Percentiles rank a stretch among this genome's conserved stretches.
phyloP scores from a whole-genome alignment of 2,329 filamentous ascomycete genomes.

The Hypoxylon sp. region DNA sequence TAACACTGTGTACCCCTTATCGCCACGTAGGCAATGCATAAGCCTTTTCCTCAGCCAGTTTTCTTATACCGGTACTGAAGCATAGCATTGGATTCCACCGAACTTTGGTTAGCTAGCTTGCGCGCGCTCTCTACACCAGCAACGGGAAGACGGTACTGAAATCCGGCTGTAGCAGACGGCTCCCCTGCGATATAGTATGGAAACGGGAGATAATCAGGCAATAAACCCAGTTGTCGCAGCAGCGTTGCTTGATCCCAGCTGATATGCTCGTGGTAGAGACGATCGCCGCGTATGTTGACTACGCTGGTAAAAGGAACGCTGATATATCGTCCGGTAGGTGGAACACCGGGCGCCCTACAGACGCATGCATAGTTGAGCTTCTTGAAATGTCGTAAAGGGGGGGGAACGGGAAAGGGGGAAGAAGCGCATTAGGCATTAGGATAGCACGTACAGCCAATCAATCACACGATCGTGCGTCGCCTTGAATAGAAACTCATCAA shows the following conservation, averaged over 20 bases:
- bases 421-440: neutral
- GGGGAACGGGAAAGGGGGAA: neutral
- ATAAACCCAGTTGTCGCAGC: constrained; percentile 69
- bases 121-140: constrained; percentile 65
- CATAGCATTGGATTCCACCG: constrained; percentile 68
- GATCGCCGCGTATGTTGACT: constrained; percentile 75
- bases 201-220: constrained; percentile 74
- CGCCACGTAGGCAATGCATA: neutral
- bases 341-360: constrained; percentile 66
- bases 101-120: constrained; percentile 63
- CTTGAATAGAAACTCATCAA: constrained; percentile 76
- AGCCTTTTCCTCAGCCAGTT: neutral
- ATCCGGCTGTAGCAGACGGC: constrained; percentile 47
- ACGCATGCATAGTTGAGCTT: constrained; percentile 1
- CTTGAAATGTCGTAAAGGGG: neutral
- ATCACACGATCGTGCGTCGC: constrained; percentile 72
- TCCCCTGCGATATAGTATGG: constrained; percentile 63
- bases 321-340: constrained; percentile 65
- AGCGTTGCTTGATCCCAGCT: constrained; percentile 75
- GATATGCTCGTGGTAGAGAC: constrained; percentile 78
- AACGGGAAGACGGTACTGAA: constrained; percentile 71
- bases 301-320: constrained; percentile 73
- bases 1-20: neutral
- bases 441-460: constrained; percentile 73
- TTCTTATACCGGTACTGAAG: constrained; percentile 48